Percentiles rank a stretch among this genome's conserved stretches.
Evolutionary conservation across 2,329 filamentous ascomycete genomes (phyloP).

Genomic region (Aureobasidium sp.): DNA sequence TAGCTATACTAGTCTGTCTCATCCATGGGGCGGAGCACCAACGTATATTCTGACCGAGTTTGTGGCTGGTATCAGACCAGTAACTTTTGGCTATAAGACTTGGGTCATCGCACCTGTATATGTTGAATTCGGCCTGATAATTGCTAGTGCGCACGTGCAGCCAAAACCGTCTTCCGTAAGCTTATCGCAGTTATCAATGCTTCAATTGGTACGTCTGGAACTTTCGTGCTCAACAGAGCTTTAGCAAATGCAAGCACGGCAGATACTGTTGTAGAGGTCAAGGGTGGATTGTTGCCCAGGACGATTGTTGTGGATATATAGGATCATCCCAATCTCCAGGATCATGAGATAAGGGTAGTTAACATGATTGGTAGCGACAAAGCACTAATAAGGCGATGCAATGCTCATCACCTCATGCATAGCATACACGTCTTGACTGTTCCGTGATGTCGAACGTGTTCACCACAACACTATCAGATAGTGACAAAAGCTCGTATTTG

Average conservation of each 20-base stretch:
- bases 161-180: conserved; percentile 22
- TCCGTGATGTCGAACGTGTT: no score
- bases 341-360: no score
- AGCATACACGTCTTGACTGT: no score
- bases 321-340: no score
- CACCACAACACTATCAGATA: no score
- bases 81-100: conserved; percentile 23
- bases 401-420: no score
- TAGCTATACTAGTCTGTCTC: conserved; percentile 37
- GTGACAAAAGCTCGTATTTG: no score
- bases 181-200: neutral
- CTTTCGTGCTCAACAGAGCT: conserved; percentile 1
- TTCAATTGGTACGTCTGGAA: conserved; percentile 8
- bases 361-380: no score
- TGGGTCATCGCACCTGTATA: conserved; percentile 26
- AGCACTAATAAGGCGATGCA: no score
- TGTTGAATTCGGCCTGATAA: conserved; percentile 24
- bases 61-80: conserved; percentile 25
- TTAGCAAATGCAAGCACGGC: neutral
- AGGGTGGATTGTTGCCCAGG: neutral
- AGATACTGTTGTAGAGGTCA: neutral
- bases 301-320: neutral
- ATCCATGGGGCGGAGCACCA: conserved; percentile 41
- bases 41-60: conserved; percentile 39
- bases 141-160: conserved; percentile 22